Evolutionary conservation across 73 alveolate genomes (phyloP), one percentile per base, ranked within the genome.

Genomic region (Paramecium sexaurelia): DNA sequence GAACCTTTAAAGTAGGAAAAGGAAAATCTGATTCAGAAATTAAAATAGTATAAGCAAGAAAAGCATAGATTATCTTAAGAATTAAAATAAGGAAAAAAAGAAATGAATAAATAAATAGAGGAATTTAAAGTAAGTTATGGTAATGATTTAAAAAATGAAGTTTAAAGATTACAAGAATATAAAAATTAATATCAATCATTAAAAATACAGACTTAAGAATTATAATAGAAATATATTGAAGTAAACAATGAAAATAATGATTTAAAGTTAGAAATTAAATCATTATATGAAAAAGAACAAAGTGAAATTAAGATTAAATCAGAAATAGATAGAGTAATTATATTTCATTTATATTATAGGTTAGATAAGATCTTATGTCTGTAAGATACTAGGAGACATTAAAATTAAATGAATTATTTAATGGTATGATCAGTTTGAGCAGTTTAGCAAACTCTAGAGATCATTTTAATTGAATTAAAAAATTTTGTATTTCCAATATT

Each of bases 341-440:
- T 11, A 36, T 41, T 40, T 2, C 13, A 75, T 43, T 40, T 10
- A 39, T 11, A 43, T 8, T 40, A 20, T 13, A 71, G 90, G 90
- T 78, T 41, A 39, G 90, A 41, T 41, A 78, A 43, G 90, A 78
- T 78, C 55, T 78, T 6, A 78, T 78, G 73, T 78, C 90, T 7
- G 90, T 78, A 17, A 78, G 90, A 78, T 20, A 78, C 6, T 78
- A 78, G 41, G 90, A 78, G 29, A 19, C 32, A 20, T 78, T 37
- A 40, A 78, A 33, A 78, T 29, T 78, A 47, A 41, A 78, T 40
- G 43, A 78, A 24, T 7, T 78, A 41, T 37, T 78, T 37, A 26
- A 78, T 37, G 90, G 90, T 3, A 73, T 73, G 57, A 39, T 78
- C 36, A 71, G 13, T 19, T 20, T 51, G 67, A 71, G 35, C 32